phyloP scores from a whole-genome alignment of 768 basidiomycete species.

The Gloeopeniophorella convolvens region DNA sequence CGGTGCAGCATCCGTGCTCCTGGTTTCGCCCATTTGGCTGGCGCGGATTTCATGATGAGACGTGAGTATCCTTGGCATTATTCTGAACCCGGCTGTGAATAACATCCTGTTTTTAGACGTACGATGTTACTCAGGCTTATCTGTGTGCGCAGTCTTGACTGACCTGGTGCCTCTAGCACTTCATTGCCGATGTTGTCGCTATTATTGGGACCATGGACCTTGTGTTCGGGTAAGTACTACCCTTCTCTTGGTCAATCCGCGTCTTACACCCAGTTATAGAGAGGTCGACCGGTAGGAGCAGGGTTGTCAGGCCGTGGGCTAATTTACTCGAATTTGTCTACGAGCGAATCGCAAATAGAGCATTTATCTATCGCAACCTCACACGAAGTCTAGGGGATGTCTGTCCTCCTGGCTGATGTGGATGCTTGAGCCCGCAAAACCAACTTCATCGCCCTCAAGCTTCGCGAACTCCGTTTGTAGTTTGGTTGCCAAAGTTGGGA shows the following conservation, averaged over 20 bases:
- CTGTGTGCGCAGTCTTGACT: constrained; percentile 7
- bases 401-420: constrained; percentile 64
- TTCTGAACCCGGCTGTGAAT: constrained; percentile 5
- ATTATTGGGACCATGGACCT: constrained; percentile 99
- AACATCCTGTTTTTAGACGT: constrained; percentile 29
- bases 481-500: constrained; percentile 64
- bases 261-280: constrained; percentile 25
- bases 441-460: constrained; percentile 29
- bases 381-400: constrained; percentile 71
- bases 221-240: constrained; percentile 78
- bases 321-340: not conserved
- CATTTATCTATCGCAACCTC: constrained; percentile 2
- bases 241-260: not conserved
- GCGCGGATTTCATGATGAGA: constrained; percentile 98
- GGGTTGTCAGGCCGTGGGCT: not conserved
- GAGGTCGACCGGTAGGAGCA: constrained; percentile 39
- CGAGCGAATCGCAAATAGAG: constrained; percentile 2
- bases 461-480: constrained; percentile 47
- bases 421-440: constrained; percentile 42
- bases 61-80: constrained; percentile 41
- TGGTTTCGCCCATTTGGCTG: constrained; percentile 92
- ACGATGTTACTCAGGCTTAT: constrained; percentile 22
- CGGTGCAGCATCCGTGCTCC: constrained; percentile 96
- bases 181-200: constrained; percentile 91
- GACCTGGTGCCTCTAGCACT: constrained; percentile 47